Evolutionary conservation across 2,329 filamentous ascomycete genomes (phyloP).

Genomic region (Stemphylium beticola): DNA sequence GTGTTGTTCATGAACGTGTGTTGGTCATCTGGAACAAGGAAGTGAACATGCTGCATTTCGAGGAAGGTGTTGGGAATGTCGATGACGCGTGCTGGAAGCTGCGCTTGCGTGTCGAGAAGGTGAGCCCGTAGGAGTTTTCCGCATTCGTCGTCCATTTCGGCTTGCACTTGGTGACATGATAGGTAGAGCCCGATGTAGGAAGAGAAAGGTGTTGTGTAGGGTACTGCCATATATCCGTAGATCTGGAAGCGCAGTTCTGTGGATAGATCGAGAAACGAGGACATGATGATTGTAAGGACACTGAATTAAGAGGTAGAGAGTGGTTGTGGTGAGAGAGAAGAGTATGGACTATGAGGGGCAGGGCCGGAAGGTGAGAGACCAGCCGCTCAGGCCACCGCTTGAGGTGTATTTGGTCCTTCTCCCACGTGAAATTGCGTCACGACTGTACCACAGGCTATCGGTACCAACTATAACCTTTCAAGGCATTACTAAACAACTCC

Average conservation of each 20-base stretch:
- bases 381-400: too few relatives aligned
- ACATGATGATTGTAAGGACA: not conserved
- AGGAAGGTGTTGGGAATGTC: not conserved
- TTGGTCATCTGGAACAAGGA: not conserved
- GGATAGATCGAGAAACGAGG: not conserved
- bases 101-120: not conserved
- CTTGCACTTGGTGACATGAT: not conserved
- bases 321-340: too few relatives aligned
- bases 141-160: not conserved
- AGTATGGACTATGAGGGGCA: too few relatives aligned
- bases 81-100: not conserved
- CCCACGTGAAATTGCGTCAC: too few relatives aligned
- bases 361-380: too few relatives aligned
- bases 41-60: not conserved
- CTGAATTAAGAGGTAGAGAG: too few relatives aligned
- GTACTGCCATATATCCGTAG: slow-evolving; percentile 1
- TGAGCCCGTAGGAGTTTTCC: not conserved
- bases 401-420: too few relatives aligned
- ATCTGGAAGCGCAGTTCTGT: not conserved
- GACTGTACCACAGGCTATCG: too few relatives aligned
- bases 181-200: not conserved
- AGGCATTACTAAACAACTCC: too few relatives aligned
- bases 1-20: too few relatives aligned
- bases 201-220: not conserved
- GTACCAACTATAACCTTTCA: too few relatives aligned